Conservation (phyloP, 2,329 filamentous ascomycete genomes). For the Fusarium phyllophilum region DNA sequence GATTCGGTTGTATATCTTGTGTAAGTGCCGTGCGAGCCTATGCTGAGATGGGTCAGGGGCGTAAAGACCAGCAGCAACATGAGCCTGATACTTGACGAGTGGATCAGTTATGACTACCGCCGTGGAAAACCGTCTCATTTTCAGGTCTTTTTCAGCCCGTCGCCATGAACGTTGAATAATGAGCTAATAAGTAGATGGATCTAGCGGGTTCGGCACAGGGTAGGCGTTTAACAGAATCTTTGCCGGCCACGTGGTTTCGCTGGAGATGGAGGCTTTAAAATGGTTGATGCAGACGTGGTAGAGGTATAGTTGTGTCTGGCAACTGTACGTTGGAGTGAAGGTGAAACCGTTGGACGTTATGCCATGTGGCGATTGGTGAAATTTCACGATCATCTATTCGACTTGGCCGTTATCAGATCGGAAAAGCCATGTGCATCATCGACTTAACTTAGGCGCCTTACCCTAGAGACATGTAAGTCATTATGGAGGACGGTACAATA, state of each 20-base stretch:
- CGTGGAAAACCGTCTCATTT: constrained; percentile 54
- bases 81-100: constrained; percentile 77
- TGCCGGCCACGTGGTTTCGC: neutral
- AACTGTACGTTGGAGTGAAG: neutral
- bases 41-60: constrained; percentile 77
- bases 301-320: neutral
- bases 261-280: neutral
- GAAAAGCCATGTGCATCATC: constrained; percentile 25
- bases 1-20: constrained; percentile 78
- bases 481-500: neutral
- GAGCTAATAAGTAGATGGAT: constrained; percentile 10
- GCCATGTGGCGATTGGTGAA: constrained; percentile 5
- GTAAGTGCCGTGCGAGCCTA: constrained; percentile 77
- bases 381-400: constrained; percentile 2
- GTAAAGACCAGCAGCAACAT: constrained; percentile 74
- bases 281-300: neutral
- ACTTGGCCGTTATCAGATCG: constrained; percentile 31
- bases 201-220: neutral
- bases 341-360: neutral
- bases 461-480: neutral
- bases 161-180: neutral
- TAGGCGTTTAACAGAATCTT: constrained; percentile 9
- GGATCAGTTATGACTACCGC: constrained; percentile 75
- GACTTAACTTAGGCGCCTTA: neutral
- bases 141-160: neutral